Evolutionary conservation across 257 asterid genomes (phyloP).

Genomic region (Lycium ferocissimum): DNA sequence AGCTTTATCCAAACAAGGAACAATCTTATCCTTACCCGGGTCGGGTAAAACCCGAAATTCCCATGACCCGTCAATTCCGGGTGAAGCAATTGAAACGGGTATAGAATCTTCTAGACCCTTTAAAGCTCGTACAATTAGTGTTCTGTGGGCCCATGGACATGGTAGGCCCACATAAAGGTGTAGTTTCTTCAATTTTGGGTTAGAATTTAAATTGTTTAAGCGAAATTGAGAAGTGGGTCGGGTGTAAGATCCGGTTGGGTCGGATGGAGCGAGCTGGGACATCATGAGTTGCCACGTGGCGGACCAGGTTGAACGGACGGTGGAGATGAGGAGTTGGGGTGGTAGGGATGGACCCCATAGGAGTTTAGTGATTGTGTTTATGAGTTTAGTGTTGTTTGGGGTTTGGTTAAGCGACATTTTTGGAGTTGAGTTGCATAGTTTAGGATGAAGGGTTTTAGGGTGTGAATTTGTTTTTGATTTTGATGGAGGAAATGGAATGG

Average conservation of each 20-base stretch:
- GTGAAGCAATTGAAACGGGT: constrained; percentile 75
- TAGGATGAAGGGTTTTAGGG: constrained; percentile 1
- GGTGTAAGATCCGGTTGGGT: constrained; percentile 71
- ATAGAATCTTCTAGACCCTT: constrained; percentile 75
- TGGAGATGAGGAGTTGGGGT: constrained; percentile 86
- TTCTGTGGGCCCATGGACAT: constrained; percentile 99
- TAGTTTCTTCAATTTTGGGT: constrained; percentile 45
- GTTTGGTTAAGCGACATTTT: constrained; percentile 37
- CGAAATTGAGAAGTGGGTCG: constrained; percentile 93
- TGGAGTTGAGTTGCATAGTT: not conserved
- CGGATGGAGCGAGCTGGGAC: constrained; percentile 99
- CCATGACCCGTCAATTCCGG: constrained; percentile 88
- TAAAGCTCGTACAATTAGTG: constrained; percentile 91
- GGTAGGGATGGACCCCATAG: constrained; percentile 94
- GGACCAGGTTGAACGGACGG: constrained; percentile 96
- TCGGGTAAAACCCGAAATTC: constrained; percentile 47
- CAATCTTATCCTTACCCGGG: constrained; percentile 35
- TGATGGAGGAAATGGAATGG: constrained; percentile 11
- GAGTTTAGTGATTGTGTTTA: constrained; percentile 69
- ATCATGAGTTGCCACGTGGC: constrained; percentile 92
- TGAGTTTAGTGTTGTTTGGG: constrained; percentile 51
- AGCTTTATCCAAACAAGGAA: constrained; percentile 65
- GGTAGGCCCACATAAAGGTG: constrained; percentile 96
- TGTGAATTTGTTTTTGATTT: not conserved
- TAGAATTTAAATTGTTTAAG: constrained; percentile 28